Evolutionary conservation across 2,329 filamentous ascomycete species (phyloP).

Genomic region (Setomelanomma holmii): DNA sequence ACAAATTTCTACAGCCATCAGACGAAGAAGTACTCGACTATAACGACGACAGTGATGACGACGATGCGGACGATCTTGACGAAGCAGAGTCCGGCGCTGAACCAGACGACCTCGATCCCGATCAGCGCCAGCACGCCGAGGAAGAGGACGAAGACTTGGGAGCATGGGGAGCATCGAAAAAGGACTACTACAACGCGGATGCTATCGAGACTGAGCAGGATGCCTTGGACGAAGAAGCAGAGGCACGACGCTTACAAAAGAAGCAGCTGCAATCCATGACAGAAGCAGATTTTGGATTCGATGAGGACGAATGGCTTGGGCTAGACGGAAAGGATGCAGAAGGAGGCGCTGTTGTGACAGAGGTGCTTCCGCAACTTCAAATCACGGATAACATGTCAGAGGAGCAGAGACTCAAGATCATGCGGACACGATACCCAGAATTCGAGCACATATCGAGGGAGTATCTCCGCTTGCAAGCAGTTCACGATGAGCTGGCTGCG

Average conservation of each 20-base stretch:
- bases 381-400: constrained; percentile 79
- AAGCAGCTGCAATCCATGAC: constrained; percentile 90
- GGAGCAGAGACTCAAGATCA: constrained; percentile 76
- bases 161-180: constrained; percentile 86
- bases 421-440: constrained; percentile 87
- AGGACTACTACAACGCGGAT: constrained; percentile 94
- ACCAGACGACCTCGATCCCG: constrained; percentile 41
- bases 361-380: constrained; percentile 83
- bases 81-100: constrained; percentile 48
- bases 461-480: constrained; percentile 71
- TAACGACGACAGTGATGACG: constrained; percentile 56
- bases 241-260: constrained; percentile 85
- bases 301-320: constrained; percentile 85
- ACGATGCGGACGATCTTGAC: constrained; percentile 49
- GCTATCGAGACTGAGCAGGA: constrained; percentile 72
- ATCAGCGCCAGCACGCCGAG: constrained; percentile 52
- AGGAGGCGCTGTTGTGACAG: constrained; percentile 70
- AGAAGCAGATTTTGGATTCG: constrained; percentile 91
- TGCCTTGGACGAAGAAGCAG: constrained; percentile 89
- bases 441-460: constrained; percentile 87
- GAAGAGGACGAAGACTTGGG: constrained; percentile 66
- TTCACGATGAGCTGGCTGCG: constrained; percentile 65
- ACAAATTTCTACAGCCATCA: constrained; percentile 63
- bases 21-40: constrained; percentile 70
- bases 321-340: constrained; percentile 54